A percentile compares a stretch with the other conserved stretches of the same genome.
Evolutionary conservation across 2,329 filamentous ascomycete species (phyloP).

Genomic region (Ophiobolus disseminans): DNA sequence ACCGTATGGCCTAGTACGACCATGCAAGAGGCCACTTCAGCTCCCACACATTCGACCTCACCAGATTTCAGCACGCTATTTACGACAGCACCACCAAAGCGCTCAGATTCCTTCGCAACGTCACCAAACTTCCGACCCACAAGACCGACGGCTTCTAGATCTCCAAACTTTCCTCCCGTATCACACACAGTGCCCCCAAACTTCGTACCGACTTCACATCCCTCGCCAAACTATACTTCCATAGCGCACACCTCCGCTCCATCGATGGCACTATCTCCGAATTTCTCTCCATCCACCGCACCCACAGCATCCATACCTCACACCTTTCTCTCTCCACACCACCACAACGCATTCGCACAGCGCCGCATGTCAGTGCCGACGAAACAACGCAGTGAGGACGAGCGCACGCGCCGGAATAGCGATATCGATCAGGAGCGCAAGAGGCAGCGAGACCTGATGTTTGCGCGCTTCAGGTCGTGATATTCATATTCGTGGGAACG

Average conservation of each 20-base stretch:
- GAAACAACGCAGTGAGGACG: neutral
- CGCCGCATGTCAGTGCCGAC: neutral
- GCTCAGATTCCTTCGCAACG: conserved; percentile 22
- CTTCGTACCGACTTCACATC: too few species aligned
- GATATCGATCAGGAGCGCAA: conserved; percentile 21
- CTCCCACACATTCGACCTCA: conserved; percentile 16
- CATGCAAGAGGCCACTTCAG: conserved; percentile 1
- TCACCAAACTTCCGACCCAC: conserved; percentile 21
- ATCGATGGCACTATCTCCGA: conserved; percentile 1
- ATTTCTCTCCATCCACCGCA: neutral
- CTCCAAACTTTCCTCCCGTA: conserved; percentile 14
- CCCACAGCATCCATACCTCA: neutral
- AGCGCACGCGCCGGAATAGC: neutral
- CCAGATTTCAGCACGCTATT: conserved; percentile 27
- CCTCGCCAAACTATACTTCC: too few species aligned
- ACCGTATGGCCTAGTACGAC: conserved; percentile 28
- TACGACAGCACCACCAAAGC: conserved; percentile 16
- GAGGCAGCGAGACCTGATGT: conserved; percentile 28
- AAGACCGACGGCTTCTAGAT: conserved; percentile 1
- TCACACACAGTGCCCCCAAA: too few species aligned
- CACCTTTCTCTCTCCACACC: neutral
- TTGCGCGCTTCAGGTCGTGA: conserved; percentile 19
- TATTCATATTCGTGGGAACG: too few species aligned
- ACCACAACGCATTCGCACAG: neutral
- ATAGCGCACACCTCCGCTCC: too few species aligned